phyloP scores from a whole-genome alignment of 2,329 filamentous ascomycete species.

The Bisporella sp. region DNA sequence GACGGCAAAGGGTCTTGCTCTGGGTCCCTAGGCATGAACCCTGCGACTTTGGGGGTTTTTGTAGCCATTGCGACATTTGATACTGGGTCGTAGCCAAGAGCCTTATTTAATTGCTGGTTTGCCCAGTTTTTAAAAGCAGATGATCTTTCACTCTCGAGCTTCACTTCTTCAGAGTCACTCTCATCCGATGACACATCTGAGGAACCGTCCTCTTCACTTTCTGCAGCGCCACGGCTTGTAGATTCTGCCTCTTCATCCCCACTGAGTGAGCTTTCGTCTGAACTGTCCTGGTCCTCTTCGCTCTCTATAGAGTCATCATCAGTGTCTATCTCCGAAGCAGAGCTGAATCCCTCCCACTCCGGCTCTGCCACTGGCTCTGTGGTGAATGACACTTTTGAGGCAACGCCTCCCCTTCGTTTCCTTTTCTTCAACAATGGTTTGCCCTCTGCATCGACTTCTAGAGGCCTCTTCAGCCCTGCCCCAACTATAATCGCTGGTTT shows the following conservation, averaged over 20 bases:
- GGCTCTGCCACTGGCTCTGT: conserved; percentile 32
- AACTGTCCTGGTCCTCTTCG: conserved; percentile 13
- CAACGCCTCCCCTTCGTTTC: conserved; percentile 61
- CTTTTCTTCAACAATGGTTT: conserved; percentile 77
- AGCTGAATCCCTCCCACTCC: conserved; percentile 56
- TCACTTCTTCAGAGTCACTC: conserved; percentile 27
- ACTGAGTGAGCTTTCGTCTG: background rate
- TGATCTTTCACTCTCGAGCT: conserved; percentile 33
- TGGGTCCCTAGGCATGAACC: conserved; percentile 59
- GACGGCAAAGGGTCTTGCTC: conserved; percentile 66
- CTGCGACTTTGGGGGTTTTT: conserved; percentile 45
- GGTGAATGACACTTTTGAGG: conserved; percentile 45
- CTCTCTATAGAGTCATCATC: conserved; percentile 23
- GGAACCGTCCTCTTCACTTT: conserved; percentile 14
- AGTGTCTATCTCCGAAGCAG: conserved; percentile 35
- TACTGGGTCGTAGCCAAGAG: conserved; percentile 57
- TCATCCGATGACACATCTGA: conserved; percentile 16
- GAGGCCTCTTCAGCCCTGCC: conserved; percentile 77
- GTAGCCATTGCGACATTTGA: conserved; percentile 29
- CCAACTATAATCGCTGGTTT: conserved; percentile 41
- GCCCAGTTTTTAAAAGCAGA: conserved; percentile 94
- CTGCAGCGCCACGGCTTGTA: background rate
- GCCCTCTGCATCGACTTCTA: conserved; percentile 70
- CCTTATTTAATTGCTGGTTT: conserved; percentile 75
- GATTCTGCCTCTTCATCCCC: conserved; percentile 8